Base-by-base conservation (phyloP, 139 green algal species). In the Eudorina sp. region DNA sequence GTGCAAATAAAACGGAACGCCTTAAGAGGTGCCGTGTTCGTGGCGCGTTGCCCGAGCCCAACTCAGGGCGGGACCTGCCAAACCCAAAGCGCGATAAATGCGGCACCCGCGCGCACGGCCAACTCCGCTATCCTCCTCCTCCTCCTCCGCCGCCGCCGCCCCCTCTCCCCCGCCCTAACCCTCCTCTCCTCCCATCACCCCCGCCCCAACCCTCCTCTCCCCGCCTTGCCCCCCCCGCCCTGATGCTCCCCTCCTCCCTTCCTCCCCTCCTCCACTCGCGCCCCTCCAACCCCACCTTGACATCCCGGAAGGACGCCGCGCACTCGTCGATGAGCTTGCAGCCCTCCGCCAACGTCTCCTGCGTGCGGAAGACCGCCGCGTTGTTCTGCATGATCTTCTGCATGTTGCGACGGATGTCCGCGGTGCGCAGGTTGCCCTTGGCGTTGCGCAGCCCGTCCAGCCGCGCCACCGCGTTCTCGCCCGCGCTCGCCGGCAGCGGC, bases 381-480 rank as follows among this genome's bases (percentile, higher is more conserved):
- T 99, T 94, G 89, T 96, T 97, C 94, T 98, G 96, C 97, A 98
- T 99, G 87, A 95, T 92, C 48, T 85, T 91, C 92, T 99, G 97
- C 96, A 99, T 97, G 66, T 94, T 96, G 78, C 92, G 90, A 19
- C 98, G 92, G 27, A 93, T 94, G 81, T 95, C 69, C 21, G 96
- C 91, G 4, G 97, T 98, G 84, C 91, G 86, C 88, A 96, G 88
- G 84, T 43, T 90, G 85, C 98, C 98, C 68, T 94, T 96, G 82
- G 94, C 86, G 86, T 97, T 96, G 74, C 97, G 95, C 88, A 99
- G 90, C 91, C 94, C 94, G 92, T 99, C 97, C 85, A 99, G 89
- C 31, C 95, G 94, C 3, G 91, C 90, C 13, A 99, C 96, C 62
- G 93, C 92, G 34, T 93, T 88, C 83, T 98, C 91, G 21, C 96